Base-by-base conservation (phyloP, 345 rosid species). In the Brassica carinata region DNA sequence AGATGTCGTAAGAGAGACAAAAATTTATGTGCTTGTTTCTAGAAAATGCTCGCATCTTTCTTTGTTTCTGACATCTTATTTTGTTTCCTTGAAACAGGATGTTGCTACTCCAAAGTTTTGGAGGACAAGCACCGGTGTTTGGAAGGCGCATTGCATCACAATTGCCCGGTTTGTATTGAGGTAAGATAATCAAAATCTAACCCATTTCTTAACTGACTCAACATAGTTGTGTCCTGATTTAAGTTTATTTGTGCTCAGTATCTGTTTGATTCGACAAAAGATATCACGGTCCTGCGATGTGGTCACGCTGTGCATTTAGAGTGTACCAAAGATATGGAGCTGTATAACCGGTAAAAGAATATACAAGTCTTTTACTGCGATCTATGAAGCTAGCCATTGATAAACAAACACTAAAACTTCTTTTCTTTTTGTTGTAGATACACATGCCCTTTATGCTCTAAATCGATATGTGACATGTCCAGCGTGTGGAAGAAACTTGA, bases 391-490 rank as follows among this genome's bases (percentile, higher is more conserved):
- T 31, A 45, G 53, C 31, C 18, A 14, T 8, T 7, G 51, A 23
- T 30, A 30, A 69, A 69, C 40, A 33, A 67, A 23, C 18, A 40
- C 9, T 27, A 29, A 5, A 34, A 34, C 4, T 53, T 15, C 30
- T 33, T 17, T 6, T 36, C 45, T 23, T 53, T 64, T 69, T 70
- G 51, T 62, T 57, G 83, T 85, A 94, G 98, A 73, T 94, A 89
- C 65, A 82, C 96, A 2, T 94, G 98, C 73, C 97, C 96, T 1
- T 87, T 94, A 69, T 94, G 98, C 87, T 92, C 90, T 1, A 94
- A 90, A 77, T 92, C 98, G 43, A 88, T 89, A n/a, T 84, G 89
- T 5, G 89, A 94, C 79, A 87, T 92, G 98, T 83, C 96, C 17
- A 69, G 7, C 13, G 51, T 87, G 71, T 94, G 98, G 97, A 86